Evolutionary conservation across 345 rosid species (phyloP).

Genomic region (Orychophragmus violaceus): DNA sequence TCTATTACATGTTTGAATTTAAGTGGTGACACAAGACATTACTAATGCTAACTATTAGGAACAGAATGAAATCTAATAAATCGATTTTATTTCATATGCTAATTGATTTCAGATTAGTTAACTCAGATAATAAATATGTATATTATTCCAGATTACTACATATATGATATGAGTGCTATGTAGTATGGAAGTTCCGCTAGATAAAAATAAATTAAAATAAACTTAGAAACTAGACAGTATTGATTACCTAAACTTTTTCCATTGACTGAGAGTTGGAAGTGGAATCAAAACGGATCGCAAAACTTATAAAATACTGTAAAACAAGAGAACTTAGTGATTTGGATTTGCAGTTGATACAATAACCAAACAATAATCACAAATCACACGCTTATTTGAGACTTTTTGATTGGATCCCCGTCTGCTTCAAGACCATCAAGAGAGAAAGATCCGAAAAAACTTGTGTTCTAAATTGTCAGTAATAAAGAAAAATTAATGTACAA

Average conservation of each 20-base stretch:
- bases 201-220: not conserved
- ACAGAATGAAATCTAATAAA: not conserved
- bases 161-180: not conserved
- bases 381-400: not conserved
- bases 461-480: not conserved
- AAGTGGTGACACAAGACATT: not conserved
- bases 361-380: not conserved
- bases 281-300: not conserved
- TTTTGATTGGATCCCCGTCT: not conserved
- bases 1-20: not conserved
- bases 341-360: not conserved
- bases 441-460: not conserved
- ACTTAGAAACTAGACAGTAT: not conserved
- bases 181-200: not conserved
- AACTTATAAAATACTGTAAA: not conserved
- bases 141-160: not conserved
- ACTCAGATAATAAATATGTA: not conserved
- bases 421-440: not conserved
- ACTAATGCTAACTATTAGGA: not conserved
- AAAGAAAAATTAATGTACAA: not conserved
- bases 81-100: not conserved
- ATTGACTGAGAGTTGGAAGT: slow-evolving; percentile 1
- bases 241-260: not conserved
- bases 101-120: not conserved
- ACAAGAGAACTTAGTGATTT: not conserved